Conservation (phyloP, 106 monocot genomes). For the Amphibolis antarctica region DNA sequence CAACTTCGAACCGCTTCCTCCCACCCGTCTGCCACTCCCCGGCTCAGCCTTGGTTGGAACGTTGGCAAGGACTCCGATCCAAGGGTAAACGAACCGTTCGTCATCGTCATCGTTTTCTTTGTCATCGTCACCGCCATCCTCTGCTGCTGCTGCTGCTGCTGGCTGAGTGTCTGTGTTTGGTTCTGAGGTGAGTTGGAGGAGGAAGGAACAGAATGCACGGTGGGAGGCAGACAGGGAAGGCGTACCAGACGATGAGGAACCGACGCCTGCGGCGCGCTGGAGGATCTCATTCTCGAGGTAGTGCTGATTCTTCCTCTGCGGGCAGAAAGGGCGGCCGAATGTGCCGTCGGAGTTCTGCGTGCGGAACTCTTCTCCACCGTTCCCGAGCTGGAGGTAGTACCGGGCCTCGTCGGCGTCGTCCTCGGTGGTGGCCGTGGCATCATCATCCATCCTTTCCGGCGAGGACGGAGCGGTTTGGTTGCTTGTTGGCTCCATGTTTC, state of each 20-base stretch:
- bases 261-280: constrained; percentile 8
- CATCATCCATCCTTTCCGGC: not conserved
- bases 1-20: constrained; percentile 30
- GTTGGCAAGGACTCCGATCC: constrained; percentile 74
- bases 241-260: not conserved
- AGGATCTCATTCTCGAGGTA: constrained; percentile 11
- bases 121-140: too few relatives aligned
- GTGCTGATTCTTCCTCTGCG: constrained; percentile 3
- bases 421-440: not conserved
- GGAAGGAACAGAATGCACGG: constrained; percentile 1
- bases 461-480: not conserved
- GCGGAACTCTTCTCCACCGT: not conserved
- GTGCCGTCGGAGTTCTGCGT: constrained; percentile 5
- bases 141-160: not conserved
- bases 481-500: not conserved
- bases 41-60: constrained; percentile 35
- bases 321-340: constrained; percentile 7
- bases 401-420: not conserved
- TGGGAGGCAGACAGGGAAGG: not conserved
- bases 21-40: constrained; percentile 20
- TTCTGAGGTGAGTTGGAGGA: not conserved
- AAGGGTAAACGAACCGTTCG: constrained; percentile 67
- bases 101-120: not conserved
- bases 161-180: not conserved
- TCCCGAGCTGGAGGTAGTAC: not conserved